Percentiles rank a stretch among this genome's conserved stretches.
Evolutionary conservation across 208 protist genomes (phyloP).

Genomic region (Crithidia mellificae): DNA sequence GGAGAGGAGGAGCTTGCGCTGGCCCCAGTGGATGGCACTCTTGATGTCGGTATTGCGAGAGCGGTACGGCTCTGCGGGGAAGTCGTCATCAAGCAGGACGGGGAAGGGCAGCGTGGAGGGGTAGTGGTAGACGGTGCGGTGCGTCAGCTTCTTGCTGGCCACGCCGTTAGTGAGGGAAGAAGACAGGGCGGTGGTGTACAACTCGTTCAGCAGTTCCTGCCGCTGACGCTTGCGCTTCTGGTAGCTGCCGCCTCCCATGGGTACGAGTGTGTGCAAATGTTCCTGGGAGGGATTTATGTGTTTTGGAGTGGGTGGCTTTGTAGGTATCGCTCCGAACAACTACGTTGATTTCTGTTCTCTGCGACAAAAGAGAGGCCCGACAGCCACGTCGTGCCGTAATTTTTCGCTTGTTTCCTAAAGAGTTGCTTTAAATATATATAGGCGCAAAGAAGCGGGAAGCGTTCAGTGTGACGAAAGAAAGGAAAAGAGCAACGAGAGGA

Average conservation of each 20-base stretch:
- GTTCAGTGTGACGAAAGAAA: too few species aligned
- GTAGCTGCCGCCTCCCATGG: slow-evolving; percentile 22
- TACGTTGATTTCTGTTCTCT: too few species aligned
- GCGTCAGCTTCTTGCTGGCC: slow-evolving; percentile 9
- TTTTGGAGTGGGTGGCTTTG: too few species aligned
- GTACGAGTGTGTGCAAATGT: neutral
- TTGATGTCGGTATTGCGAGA: slow-evolving; percentile 86
- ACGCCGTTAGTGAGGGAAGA: neutral
- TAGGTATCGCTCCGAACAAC: too few species aligned
- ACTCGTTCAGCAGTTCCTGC: slow-evolving; percentile 31
- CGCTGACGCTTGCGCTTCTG: slow-evolving; percentile 38
- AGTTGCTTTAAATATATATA: too few species aligned
- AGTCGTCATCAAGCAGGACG: slow-evolving; percentile 58
- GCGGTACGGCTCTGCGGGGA: slow-evolving; percentile 81
- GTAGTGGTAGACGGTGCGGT: slow-evolving; percentile 73
- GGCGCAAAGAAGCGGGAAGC: too few species aligned
- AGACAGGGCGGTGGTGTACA: slow-evolving; percentile 11
- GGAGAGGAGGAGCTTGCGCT: slow-evolving; percentile 95
- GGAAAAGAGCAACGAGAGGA: too few species aligned
- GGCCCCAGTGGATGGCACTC: slow-evolving; percentile 94
- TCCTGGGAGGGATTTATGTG: too few species aligned
- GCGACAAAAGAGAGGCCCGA: too few species aligned
- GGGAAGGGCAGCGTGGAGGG: slow-evolving; percentile 77
- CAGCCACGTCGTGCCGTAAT: too few species aligned
- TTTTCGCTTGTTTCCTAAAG: too few species aligned